Base-by-base conservation (phyloP, 768 basidiomycete species). In the Tricholoma furcatifolium region DNA sequence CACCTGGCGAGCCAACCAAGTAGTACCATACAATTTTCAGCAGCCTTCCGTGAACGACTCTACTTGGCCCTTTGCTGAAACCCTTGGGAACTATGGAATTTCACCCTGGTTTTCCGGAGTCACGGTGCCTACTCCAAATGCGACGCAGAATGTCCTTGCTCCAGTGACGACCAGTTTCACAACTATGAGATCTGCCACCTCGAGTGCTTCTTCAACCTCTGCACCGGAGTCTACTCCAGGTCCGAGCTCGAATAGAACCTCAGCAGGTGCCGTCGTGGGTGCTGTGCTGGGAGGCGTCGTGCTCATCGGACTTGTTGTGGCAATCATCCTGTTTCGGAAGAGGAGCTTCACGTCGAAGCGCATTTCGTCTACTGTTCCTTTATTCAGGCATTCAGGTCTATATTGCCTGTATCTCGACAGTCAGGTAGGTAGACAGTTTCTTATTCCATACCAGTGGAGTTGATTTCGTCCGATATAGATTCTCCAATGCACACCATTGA, bases 1-100 rank as follows among this genome's bases (percentile, higher is more conserved):
- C n/a, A 59, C 42, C 10, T 70, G 66, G 67, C 59, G 60, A 18
- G 59, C 62, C 21, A 58, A 39, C 17, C 54, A 60, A 12, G 24
- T 47, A 24, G 52, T 67, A 23, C 65, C 67, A 17, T 43, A 38
- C 8, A 56, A 60, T 42, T 68, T 63, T 52, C 45, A 66, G 12
- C 21, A 55, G 15, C 57, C 60, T 3, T 54, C 58, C 6, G 47
- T 58, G 9, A 47, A 58, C 32, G 65, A 66, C 38, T 57, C 61
- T n/a, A 23, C 17, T 2, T 70, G 68, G 67, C 10, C 53, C 15
- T 30, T 46, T 2, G 57, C 65, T 6, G 38, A 36, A n/a, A 44
- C 51, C 6, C 11, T 61, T 17, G 58, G 56, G 11, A 18, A 61
- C 11, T 65, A 66, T 52, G 62, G 65, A 23, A 50, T 57, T 51